phyloP scores from a whole-genome alignment of 164 flowering plant genomes.

The Stephania japonica region DNA sequence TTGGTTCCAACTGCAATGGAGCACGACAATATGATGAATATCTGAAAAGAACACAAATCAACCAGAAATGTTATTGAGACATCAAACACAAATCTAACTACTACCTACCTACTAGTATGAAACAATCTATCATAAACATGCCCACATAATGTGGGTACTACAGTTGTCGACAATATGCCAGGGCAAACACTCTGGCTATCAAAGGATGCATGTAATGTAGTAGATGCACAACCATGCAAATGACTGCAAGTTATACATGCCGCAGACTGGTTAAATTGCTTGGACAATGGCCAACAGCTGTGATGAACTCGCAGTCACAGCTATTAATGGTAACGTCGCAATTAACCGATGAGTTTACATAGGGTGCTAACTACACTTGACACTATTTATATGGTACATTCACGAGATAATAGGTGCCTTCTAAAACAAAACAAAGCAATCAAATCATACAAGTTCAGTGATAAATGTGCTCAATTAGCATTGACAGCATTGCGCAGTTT shows the following conservation, averaged over 20 bases:
- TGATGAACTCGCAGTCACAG: too few species aligned
- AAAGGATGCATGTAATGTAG: background rate
- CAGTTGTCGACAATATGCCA: background rate
- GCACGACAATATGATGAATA: conserved; percentile 63
- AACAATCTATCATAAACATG: background rate
- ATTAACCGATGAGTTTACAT: background rate
- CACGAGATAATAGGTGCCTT: too few species aligned
- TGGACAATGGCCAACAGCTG: too few species aligned
- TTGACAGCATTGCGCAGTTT: background rate
- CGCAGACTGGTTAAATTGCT: background rate
- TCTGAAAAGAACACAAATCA: conserved; percentile 35
- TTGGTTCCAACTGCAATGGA: conserved; percentile 75
- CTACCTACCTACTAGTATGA: background rate
- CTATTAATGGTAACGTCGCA: background rate
- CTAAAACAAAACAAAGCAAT: too few species aligned
- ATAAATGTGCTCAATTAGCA: too few species aligned
- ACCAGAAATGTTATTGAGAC: background rate
- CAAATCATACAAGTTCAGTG: too few species aligned
- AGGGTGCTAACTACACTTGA: background rate
- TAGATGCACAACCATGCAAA: background rate
- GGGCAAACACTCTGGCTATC: background rate
- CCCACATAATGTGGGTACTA: background rate
- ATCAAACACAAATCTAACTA: background rate
- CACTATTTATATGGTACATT: conserved; percentile 1
- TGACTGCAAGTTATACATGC: background rate